A percentile compares a stretch with the other conserved stretches of the same genome.
Evolutionary conservation across 345 rosid genomes (phyloP).

Genomic region (Clarkia xantiana): DNA sequence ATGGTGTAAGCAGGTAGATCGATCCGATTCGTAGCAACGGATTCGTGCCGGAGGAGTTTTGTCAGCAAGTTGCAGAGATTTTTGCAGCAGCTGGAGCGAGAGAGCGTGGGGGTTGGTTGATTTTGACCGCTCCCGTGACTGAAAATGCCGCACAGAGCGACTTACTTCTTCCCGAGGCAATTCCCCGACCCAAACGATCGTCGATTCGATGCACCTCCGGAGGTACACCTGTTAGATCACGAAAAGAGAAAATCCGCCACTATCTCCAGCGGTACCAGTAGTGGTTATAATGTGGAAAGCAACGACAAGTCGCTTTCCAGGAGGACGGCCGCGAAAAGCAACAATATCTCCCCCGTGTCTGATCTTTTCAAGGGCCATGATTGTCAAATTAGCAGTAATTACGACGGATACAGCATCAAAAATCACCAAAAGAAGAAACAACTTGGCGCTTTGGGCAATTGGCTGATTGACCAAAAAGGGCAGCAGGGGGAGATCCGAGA

Average conservation of each 20-base stretch:
- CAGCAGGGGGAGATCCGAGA: conserved; percentile 7
- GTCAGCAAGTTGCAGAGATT: not conserved
- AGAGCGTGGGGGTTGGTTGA: conserved; percentile 1
- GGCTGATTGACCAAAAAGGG: conserved; percentile 44
- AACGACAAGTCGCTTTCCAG: conserved; percentile 19
- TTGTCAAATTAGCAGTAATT: conserved; percentile 4
- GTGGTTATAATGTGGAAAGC: conserved; percentile 13
- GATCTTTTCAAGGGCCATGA: conserved; percentile 35
- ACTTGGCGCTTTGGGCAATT: conserved; percentile 44
- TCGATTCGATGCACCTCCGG: conserved; percentile 30
- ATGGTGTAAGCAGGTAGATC: no score
- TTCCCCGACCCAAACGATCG: conserved; percentile 45
- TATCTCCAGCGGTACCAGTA: not conserved
- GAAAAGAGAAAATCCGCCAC: conserved; percentile 25
- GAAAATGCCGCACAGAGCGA: conserved; percentile 83
- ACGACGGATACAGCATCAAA: conserved; percentile 14
- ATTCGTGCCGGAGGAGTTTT: not conserved
- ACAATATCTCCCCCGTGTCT: conserved; percentile 22
- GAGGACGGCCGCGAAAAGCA: conserved; percentile 3
- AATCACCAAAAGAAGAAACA: conserved; percentile 33
- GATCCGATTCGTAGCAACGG: no score
- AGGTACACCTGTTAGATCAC: conserved; percentile 27
- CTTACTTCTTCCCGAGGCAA: conserved; percentile 98
- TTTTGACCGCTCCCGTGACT: conserved; percentile 4
- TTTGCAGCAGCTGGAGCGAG: conserved; percentile 1